phyloP scores from a whole-genome alignment of 164 flowering plant genomes.

The Nymphaea colorata region DNA sequence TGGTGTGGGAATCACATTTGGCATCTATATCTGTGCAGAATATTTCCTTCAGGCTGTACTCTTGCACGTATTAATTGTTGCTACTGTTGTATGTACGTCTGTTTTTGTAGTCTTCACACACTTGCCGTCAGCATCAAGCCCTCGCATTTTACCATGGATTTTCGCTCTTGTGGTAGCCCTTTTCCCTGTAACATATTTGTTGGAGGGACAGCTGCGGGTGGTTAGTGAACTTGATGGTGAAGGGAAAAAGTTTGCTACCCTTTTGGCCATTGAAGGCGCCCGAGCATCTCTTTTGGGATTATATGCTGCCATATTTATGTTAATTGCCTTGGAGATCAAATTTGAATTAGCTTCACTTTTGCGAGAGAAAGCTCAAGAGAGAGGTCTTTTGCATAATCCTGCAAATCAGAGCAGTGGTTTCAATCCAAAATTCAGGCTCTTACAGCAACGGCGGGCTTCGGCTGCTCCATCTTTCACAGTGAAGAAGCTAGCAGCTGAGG shows the following conservation, averaged over 20 bases:
- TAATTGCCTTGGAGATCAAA: slow-evolving; percentile 83
- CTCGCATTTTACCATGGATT: slow-evolving; percentile 81
- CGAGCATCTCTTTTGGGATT: slow-evolving; percentile 91
- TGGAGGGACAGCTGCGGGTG: slow-evolving; percentile 86
- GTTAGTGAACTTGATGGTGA: slow-evolving; percentile 44
- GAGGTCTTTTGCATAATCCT: slow-evolving; percentile 34
- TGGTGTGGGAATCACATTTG: slow-evolving; percentile 78
- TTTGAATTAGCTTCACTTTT: slow-evolving; percentile 79
- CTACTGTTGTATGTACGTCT: slow-evolving; percentile 70
- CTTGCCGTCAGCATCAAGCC: slow-evolving; percentile 92
- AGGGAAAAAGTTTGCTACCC: slow-evolving; percentile 51
- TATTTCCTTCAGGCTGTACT: slow-evolving; percentile 71
- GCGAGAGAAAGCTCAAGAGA: slow-evolving; percentile 56
- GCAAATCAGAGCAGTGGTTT: slow-evolving; percentile 34
- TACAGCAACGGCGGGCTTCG: slow-evolving; percentile 75
- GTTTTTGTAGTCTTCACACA: slow-evolving; percentile 89
- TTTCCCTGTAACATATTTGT: slow-evolving; percentile 85
- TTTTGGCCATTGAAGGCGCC: slow-evolving; percentile 91
- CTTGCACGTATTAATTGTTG: slow-evolving; percentile 64
- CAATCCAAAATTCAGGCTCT: slow-evolving; percentile 61
- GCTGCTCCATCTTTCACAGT: slow-evolving; percentile 60
- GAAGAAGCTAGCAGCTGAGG: slow-evolving; percentile 83
- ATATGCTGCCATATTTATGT: slow-evolving; percentile 93
- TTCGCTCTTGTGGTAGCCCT: slow-evolving; percentile 94
- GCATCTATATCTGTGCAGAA: slow-evolving; percentile 82